Base-by-base conservation (phyloP, 78 protist genomes). In the Dictyostelium purpureum region DNA sequence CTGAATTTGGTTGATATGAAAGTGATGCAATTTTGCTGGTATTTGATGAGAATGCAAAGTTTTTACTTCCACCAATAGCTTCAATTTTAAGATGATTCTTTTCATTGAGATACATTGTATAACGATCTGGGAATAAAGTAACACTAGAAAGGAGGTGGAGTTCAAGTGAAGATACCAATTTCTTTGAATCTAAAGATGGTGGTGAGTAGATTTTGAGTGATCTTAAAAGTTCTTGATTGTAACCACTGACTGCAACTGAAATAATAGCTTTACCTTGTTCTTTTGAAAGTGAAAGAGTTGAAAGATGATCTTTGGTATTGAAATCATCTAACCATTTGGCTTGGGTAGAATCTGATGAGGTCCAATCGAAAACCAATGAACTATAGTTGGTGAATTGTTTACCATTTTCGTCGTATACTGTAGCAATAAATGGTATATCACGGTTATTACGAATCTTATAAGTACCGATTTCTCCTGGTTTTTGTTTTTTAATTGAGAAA, bases 61-160 rank as follows among this genome's bases (percentile, higher is more conserved):
- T 70, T 38, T 77, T 67, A 59, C 92, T 85, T 33, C 92, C 92
- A n/a, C 92, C 92, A 40, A 85, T 26, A 2, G 82, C 92, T 52
- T 70, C 67, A 19, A 85, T 77, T 38, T 65, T 33, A 16, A 85
- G n/a, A 35, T 24, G 42, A 61, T 85, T 85, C 56, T 61, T 70
- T 10, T 85, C 82, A 47, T 12, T 43, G 5, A 85, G 37, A 49
- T 56, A 85, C 54, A 85, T 24, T 26, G 75, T 59, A n/a, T 40
- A 31, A 2, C 14, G 6, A 2, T 73, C 56, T 43, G 92, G 92
- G 21, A 45, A 24, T 21, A 85, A 61, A 28, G 38, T 61, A 14
- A 85, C 82, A 61, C 54, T 85, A 7, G 82, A 73, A 5, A 85
- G n/a, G 11, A 85, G 42, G 16, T 52, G 59, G 28, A 85, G 63